These are phyloP conservation scores for Pestalotiopsis sp. DNA, from an alignment of 2,329 filamentous ascomycete species.

Conservation along the genomic window DNA sequence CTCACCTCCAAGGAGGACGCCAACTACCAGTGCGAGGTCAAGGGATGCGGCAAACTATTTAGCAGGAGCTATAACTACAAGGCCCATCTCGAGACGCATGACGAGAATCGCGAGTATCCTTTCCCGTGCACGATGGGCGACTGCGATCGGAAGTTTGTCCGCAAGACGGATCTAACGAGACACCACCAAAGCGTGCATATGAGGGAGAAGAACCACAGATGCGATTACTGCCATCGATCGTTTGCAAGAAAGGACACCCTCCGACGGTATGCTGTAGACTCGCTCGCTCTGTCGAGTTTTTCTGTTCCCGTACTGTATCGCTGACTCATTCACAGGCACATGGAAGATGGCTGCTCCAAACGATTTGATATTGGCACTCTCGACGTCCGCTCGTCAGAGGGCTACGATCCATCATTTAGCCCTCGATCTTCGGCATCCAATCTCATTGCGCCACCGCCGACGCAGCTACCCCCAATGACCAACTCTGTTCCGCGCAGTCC, in stretches of 20 bases:
- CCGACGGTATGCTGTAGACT: conserved; percentile 61
- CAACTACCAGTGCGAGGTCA: conserved; percentile 69
- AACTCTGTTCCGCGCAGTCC: conserved; percentile 8
- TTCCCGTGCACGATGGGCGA: conserved; percentile 66
- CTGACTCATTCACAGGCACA: conserved; percentile 57
- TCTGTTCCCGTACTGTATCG: conserved; percentile 5
- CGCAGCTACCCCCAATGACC: conserved; percentile 15
- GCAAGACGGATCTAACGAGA: conserved; percentile 76
- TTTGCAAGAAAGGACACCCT: conserved; percentile 85
- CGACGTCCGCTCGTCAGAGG: conserved; percentile 37
- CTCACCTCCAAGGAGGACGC: conserved; percentile 70
- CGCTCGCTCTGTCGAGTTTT: background rate
- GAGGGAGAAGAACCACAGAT: conserved; percentile 71
- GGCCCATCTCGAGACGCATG: conserved; percentile 83
- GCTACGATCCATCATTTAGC: conserved; percentile 10
- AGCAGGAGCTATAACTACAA: conserved; percentile 86
- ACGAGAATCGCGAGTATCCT: conserved; percentile 71
- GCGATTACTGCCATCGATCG: conserved; percentile 68
- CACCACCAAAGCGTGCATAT: conserved; percentile 71
- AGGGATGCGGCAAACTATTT: conserved; percentile 77
- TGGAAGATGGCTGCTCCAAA: conserved; percentile 75
- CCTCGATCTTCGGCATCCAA: background rate
- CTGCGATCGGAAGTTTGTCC: conserved; percentile 77
- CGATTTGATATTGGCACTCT: conserved; percentile 62
- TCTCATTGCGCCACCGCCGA: background rate